phyloP scores from a whole-genome alignment of 2,329 filamentous ascomycete genomes.

The Fusarium annulatum region DNA sequence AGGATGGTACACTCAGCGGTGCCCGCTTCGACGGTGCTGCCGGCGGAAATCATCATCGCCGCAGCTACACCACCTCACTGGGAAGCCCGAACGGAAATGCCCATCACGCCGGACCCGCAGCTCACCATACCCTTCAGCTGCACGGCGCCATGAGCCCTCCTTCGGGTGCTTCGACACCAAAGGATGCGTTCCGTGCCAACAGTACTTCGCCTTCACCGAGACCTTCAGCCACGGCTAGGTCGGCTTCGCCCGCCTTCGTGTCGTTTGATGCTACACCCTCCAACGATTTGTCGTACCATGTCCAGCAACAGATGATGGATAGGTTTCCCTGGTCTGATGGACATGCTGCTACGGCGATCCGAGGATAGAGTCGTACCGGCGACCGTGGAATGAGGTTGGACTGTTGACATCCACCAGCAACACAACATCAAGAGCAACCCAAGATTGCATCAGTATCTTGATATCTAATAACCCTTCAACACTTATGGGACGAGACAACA shows the following conservation, averaged over 20 bases:
- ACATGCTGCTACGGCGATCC: slow-evolving; percentile 62
- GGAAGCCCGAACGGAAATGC: slow-evolving; percentile 25
- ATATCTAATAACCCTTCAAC: slow-evolving; percentile 20
- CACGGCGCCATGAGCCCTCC: slow-evolving; percentile 33
- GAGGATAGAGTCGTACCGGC: slow-evolving; percentile 48
- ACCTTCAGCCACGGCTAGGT: slow-evolving; percentile 52
- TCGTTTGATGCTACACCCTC: slow-evolving; percentile 60
- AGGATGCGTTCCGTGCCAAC: slow-evolving; percentile 46
- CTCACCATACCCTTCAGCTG: slow-evolving; percentile 56
- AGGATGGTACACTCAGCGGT: slow-evolving; percentile 59
- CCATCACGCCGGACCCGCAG: slow-evolving; percentile 52
- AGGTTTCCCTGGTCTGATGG: slow-evolving; percentile 62
- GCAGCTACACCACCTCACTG: slow-evolving; percentile 17
- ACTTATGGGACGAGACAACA: background rate
- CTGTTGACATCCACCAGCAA: slow-evolving; percentile 18
- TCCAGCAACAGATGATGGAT: slow-evolving; percentile 55
- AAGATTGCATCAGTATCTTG: slow-evolving; percentile 31
- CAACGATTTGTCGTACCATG: slow-evolving; percentile 53
- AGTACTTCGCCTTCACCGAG: slow-evolving; percentile 47
- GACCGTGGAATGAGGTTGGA: slow-evolving; percentile 28
- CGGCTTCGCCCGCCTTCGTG: slow-evolving; percentile 60
- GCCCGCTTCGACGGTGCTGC: slow-evolving; percentile 52
- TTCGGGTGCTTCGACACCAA: slow-evolving; percentile 33
- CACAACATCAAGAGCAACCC: slow-evolving; percentile 14
- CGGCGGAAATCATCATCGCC: slow-evolving; percentile 13